Evolutionary conservation across 345 rosid species (phyloP), one percentile per base, ranked within the genome.

Genomic region (Diplotaxis tenuifolia): DNA sequence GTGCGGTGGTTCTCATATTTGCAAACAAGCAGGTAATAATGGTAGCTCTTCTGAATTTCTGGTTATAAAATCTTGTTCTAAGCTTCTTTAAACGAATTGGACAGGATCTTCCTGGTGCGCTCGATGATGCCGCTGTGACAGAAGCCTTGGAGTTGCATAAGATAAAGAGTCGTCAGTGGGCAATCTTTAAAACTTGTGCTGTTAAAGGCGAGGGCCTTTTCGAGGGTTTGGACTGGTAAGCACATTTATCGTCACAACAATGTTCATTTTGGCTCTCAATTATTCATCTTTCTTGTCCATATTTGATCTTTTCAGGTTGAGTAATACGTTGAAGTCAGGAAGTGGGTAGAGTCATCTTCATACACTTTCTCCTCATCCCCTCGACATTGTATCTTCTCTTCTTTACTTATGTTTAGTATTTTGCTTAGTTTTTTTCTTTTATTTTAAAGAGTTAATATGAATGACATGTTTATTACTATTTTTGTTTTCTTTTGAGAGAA

Each of bases 181-280:
- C 86, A 59, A 87, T 86, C 53, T 87, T 87, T 71, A 86, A 86
- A 83, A 86, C 88, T 59, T 86, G 86, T 82, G 89, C 89, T 22
- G 68, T 79, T 3, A 86, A 85, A 68, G 89, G 88, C 67, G 89
- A 86, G 64, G 92, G 92, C 27, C 86, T 87, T 52, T 83, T 78
- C 66, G 88, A 87, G 74, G 92, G 89, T 52, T 70, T 86, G 71
- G 89, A 87, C 79, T 84, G 89, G 84, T 87, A 80, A 69, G 72
- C 58, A 58, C 32, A 58, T 31, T 59, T 28, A 28, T 29, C 20
- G 15, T 59, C 64, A 31, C n/a, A 15, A 28, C 8, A 59, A n/a
- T n/a, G n/a, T n/a, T n/a, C n/a, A n/a, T n/a, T n/a, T 40, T 25
- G 47, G 29, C 38, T 72, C 70, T 65, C 5, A 49, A n/a, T 14